Percentiles rank a stretch among this genome's conserved stretches.
Conservation (phyloP, 2,329 filamentous ascomycete genomes). For the Pseudogymnoascus sp. region DNA sequence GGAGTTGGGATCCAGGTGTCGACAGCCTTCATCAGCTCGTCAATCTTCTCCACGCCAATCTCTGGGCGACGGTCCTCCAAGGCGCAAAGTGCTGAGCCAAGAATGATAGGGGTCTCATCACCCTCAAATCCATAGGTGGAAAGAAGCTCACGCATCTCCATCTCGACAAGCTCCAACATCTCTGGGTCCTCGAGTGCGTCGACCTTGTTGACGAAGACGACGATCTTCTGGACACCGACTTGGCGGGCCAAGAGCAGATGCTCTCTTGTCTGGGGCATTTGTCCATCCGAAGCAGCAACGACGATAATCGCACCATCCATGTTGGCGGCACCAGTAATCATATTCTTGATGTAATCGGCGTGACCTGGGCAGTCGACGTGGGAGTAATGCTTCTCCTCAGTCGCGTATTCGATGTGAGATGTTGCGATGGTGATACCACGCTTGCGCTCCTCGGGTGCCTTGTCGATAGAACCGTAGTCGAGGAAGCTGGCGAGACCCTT, state of each 20-base stretch:
- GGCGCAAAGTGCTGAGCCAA: slow-evolving; percentile 93
- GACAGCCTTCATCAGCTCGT: slow-evolving; percentile 82
- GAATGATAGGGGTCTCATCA: slow-evolving; percentile 92
- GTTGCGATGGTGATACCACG: slow-evolving; percentile 99
- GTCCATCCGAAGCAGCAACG: slow-evolving; percentile 94
- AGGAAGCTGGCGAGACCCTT: slow-evolving; percentile 93
- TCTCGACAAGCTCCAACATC: slow-evolving; percentile 99
- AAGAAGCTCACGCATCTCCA: slow-evolving; percentile 99
- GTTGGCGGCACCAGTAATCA: slow-evolving; percentile 98
- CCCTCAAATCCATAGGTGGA: slow-evolving; percentile 92
- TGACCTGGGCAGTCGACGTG: slow-evolving; percentile 99
- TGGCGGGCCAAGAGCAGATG: slow-evolving; percentile 96
- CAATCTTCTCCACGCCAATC: slow-evolving; percentile 80
- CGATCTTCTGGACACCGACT: slow-evolving; percentile 95
- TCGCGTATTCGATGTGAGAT: slow-evolving; percentile 96
- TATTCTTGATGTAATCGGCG: slow-evolving; percentile 99
- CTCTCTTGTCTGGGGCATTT: slow-evolving; percentile 99
- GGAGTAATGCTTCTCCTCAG: slow-evolving; percentile 90
- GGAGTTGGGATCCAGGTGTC: slow-evolving; percentile 97
- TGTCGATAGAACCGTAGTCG: slow-evolving; percentile 97
- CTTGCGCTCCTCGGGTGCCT: slow-evolving; percentile 98
- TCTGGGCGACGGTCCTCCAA: slow-evolving; percentile 80
- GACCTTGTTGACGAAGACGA: slow-evolving; percentile 99
- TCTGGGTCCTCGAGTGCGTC: slow-evolving; percentile 95
- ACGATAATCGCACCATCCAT: slow-evolving; percentile 99